Base-by-base conservation (phyloP, 495 filamentous ascomycete genomes). In the Penicillium simplicissimum region DNA sequence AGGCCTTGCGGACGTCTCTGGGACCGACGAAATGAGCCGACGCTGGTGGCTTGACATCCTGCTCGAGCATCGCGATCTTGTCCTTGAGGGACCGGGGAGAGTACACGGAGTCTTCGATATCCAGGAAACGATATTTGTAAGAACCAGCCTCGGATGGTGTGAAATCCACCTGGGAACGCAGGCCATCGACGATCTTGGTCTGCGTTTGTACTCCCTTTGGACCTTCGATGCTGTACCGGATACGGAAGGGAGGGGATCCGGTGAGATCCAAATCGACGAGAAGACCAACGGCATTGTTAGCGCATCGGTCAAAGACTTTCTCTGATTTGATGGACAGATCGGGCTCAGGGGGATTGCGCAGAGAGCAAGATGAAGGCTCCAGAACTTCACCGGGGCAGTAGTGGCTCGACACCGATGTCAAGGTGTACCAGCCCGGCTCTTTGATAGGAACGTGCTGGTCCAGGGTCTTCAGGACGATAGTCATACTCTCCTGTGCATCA, bases 251-350 rank as follows among this genome's bases (percentile, higher is more conserved):
- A 55, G 95, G 95, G 0, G 93, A 96, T 35, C 95, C 95, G 23
- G 91, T 87, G 43, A 98, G 75, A 62, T 97, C 90, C 45, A 98
- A 76, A 65, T 93, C 90, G 23, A 98, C 91, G 11, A 87, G 82
- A 38, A 98, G 81, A 23, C 95, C 95, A 62, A 98, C 89, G 0
- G 94, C 91, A 67, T 91, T 96, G 52, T 92, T 90, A 40, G 93
- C 94, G 74, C 95, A 98, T 65, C 94, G 96, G 70, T 98, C 95
- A 40, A 88, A 88, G 35, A 98, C 90, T 65, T 91, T 88, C 65
- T 96, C 89, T 2, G 86, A 75, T 43, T 79, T 82, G 38, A 98
- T 78, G 6, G 84, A 76, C 56, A 98, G 64, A 37, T 87, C 85
- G 28, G 95, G 95, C 75, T 97, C 88, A 0, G 94, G 90, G 15